A percentile compares a stretch with the other conserved stretches of the same genome.
These are phyloP conservation scores for Solanum raphanifolium DNA, from an alignment of 257 asterid genomes.

Conservation along the genomic window DNA sequence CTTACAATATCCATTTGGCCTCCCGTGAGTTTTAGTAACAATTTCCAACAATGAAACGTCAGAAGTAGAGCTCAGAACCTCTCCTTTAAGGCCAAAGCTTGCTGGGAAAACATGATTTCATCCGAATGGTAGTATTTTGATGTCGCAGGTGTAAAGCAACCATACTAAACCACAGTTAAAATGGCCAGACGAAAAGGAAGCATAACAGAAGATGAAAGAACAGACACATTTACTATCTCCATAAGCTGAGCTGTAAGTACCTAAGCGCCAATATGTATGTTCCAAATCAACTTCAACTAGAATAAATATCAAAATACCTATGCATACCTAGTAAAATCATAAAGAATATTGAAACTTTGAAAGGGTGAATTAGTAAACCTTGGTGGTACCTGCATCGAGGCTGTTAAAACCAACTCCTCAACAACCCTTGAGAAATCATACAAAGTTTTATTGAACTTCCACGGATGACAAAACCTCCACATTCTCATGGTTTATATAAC, in stretches of 20 bases:
- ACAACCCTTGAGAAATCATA: neutral
- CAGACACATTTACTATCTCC: no score
- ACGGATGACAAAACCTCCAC: neutral
- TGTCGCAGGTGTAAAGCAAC: neutral
- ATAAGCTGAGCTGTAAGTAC: no score
- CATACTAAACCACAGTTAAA: neutral
- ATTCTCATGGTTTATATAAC: no score
- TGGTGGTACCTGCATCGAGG: neutral
- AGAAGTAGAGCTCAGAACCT: neutral
- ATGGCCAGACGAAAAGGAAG: no score
- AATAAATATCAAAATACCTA: no score
- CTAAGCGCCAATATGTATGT: no score
- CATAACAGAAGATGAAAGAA: no score
- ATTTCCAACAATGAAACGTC: neutral
- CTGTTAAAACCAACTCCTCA: neutral
- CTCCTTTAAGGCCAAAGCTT: neutral
- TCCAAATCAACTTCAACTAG: no score
- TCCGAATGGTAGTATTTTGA: neutral
- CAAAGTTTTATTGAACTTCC: neutral
- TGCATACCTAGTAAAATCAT: no score
- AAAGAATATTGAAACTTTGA: neutral
- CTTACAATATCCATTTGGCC: neutral
- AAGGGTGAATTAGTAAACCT: neutral
- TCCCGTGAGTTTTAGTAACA: neutral
- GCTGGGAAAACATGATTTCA: neutral